Evolutionary conservation across 306 rosid species (phyloP).

Genomic region (Fagus crenata): DNA sequence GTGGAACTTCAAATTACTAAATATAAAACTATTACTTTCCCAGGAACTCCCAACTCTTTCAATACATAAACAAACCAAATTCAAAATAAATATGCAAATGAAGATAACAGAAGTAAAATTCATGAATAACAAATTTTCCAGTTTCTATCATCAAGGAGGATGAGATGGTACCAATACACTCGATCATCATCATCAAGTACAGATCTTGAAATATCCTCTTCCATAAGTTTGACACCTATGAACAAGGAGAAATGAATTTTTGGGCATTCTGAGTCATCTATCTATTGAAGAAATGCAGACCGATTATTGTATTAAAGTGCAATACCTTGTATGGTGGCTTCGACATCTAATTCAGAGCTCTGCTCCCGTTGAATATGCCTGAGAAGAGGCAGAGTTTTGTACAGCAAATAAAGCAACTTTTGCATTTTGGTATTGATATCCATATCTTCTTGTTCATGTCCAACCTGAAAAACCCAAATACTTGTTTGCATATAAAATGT

Average conservation of each 20-base stretch:
- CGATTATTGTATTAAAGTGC: conserved; percentile 23
- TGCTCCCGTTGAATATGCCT: conserved; percentile 55
- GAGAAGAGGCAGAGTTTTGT: conserved; percentile 57
- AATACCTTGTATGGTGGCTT: conserved; percentile 47
- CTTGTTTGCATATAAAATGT: conserved; percentile 12
- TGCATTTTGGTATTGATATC: conserved; percentile 41
- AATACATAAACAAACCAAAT: conserved; percentile 15
- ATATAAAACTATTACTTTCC: not conserved
- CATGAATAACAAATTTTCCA: conserved; percentile 18
- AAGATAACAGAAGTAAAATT: conserved; percentile 15
- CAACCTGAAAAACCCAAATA: conserved; percentile 37
- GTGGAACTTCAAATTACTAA: no score
- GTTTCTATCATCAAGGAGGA: conserved; percentile 34
- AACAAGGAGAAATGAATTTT: conserved; percentile 22
- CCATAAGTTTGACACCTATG: conserved; percentile 44
- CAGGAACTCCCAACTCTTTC: not conserved
- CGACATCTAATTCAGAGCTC: conserved; percentile 49
- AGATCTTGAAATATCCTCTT: conserved; percentile 49
- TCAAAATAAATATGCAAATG: conserved; percentile 13
- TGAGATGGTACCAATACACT: conserved; percentile 59
- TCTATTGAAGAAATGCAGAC: conserved; percentile 22
- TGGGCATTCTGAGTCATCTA: conserved; percentile 19
- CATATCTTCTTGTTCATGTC: conserved; percentile 43
- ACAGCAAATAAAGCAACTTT: conserved; percentile 54
- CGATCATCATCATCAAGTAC: conserved; percentile 56